Base-by-base conservation (phyloP, 495 filamentous ascomycete genomes). In the Bryoglossum gracile region DNA sequence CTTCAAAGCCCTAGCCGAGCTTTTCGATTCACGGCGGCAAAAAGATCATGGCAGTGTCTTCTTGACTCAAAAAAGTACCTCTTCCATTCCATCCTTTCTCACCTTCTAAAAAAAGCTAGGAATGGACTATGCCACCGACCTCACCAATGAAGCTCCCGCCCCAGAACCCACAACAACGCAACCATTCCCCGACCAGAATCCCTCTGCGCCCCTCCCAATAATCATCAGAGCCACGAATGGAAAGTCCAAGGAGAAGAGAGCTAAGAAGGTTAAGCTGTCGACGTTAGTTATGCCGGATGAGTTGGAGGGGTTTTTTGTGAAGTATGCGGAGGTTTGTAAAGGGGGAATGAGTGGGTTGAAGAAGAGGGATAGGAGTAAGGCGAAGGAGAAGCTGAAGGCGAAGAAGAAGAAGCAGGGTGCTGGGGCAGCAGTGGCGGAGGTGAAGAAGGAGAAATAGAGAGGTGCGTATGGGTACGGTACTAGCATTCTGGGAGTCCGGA, bases 321-420 rank as follows among this genome's bases (percentile, higher is more conserved):
- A 78, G 33, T 98, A 97, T 66, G 89, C 89, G n/a, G 94, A 97
- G 56, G 74, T 87, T 5, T 94, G 89, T 64, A 96, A 92, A 69
- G 66, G 73, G 0, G 88, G 89, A 14, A 97, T 96, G 90, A 71
- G 77, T 22, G 79, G 74, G 16, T 58, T 98, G 71, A 97, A 95
- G 84, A 95, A 94, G 70, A 70, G 91, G 46, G 89, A 96, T 72
- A 74, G 88, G 56, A 88, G 78, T 52, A 87, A 82, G 70, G 72
- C 76, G 60, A 95, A 90, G 73, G 81, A 80, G 50, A 86, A 86
- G 68, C 73, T 73, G 42, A 80, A 80, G 72, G 80, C 79, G 46
- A 87, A 84, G 76, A 85, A 78, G 65, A 80, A 77, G 69, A 81
- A 79, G 58, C 35, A 37, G 35, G 71, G 50, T 18, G 58, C 59